These are phyloP conservation scores for Macrolepiota albuminosa DNA, from an alignment of 768 basidiomycete genomes.

Conservation along the genomic window DNA sequence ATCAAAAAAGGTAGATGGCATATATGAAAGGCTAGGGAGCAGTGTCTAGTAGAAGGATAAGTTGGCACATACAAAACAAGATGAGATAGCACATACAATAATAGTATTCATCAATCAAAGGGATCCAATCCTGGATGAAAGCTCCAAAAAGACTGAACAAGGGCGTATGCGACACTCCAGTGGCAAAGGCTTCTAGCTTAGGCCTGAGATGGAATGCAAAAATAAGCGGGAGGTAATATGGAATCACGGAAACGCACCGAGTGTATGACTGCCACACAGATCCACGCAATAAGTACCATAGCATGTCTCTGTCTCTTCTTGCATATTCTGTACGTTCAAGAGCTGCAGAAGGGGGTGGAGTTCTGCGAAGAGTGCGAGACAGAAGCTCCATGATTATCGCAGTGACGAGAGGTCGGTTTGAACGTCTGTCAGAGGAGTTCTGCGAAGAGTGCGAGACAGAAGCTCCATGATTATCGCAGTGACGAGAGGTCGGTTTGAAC, in stretches of 20 bases:
- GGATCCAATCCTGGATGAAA: constrained; percentile 81
- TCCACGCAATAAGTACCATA: constrained; percentile 84
- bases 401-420: constrained; percentile 60
- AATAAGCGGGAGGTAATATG: constrained; percentile 3
- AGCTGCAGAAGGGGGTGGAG: constrained; percentile 52
- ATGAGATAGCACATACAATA: constrained; percentile 61
- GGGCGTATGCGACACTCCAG: constrained; percentile 50
- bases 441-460: constrained; percentile 69
- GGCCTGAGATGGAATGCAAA: constrained; percentile 40
- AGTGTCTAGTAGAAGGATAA: constrained; percentile 27
- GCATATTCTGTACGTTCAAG: constrained; percentile 80
- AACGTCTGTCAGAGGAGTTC: constrained; percentile 50
- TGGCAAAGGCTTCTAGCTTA: constrained; percentile 63
- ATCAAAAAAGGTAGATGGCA: constrained; percentile 4
- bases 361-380: constrained; percentile 69
- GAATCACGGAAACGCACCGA: constrained; percentile 36
- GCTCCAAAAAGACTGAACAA: constrained; percentile 65
- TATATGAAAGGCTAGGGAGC: constrained; percentile 27
- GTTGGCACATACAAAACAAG: constrained; percentile 4
- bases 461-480: constrained; percentile 66
- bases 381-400: constrained; percentile 68
- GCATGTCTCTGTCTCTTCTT: constrained; percentile 72
- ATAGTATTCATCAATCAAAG: constrained; percentile 85
- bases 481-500: constrained; percentile 59
- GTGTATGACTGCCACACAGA: constrained; percentile 82